Evolutionary conservation across 2,329 filamentous ascomycete species (phyloP).

Genomic region (Lasiodiplodia theobromae): DNA sequence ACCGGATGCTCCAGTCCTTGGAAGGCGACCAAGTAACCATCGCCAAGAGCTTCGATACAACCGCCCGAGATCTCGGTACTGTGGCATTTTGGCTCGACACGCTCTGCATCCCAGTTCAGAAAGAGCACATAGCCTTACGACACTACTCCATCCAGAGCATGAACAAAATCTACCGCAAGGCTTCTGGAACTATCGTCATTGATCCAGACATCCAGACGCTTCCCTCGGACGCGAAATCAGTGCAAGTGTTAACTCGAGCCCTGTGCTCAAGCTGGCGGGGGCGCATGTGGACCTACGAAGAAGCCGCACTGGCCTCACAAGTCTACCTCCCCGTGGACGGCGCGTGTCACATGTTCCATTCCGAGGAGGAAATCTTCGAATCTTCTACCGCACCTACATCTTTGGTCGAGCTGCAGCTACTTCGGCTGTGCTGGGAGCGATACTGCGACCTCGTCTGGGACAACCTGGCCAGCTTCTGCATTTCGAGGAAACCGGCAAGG

Average conservation of each 20-base stretch:
- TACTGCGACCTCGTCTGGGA: background rate
- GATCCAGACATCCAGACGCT: too few species aligned
- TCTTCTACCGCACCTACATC: background rate
- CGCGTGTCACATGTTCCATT: background rate
- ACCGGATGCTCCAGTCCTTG: too few species aligned
- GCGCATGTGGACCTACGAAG: background rate
- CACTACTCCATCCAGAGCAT: too few species aligned
- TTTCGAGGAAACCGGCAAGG: background rate
- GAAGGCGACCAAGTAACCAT: too few species aligned
- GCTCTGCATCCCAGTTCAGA: too few species aligned
- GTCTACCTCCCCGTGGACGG: background rate
- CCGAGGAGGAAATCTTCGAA: background rate
- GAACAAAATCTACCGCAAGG: too few species aligned
- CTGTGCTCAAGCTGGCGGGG: background rate
- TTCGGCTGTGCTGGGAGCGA: background rate
- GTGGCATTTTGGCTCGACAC: too few species aligned
- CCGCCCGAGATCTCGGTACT: too few species aligned
- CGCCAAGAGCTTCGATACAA: too few species aligned
- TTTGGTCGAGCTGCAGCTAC: background rate
- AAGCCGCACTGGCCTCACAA: background rate
- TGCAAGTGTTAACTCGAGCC: background rate
- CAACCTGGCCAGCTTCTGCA: background rate
- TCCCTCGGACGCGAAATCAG: too few species aligned
- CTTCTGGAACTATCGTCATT: too few species aligned
- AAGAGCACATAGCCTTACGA: too few species aligned